phyloP scores from a whole-genome alignment of 768 basidiomycete species.

The Chalciporus chontae region DNA sequence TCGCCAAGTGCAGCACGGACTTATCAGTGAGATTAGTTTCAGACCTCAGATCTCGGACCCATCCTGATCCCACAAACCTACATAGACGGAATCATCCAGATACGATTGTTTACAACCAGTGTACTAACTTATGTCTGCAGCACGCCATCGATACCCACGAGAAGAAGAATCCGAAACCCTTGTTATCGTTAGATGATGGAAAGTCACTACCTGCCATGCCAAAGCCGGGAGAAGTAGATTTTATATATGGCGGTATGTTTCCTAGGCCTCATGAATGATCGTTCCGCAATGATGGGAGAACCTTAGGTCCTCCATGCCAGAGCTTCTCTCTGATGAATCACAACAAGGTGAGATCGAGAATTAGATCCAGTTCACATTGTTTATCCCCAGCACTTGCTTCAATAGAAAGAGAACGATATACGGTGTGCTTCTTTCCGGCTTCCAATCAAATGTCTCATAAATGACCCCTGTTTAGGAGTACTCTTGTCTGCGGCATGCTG shows the following conservation, averaged over 20 bases:
- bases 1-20: constrained; percentile 61
- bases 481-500: constrained; percentile 67
- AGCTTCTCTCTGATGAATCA: constrained; percentile 67
- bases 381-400: constrained; percentile 1
- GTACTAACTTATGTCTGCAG: constrained; percentile 55
- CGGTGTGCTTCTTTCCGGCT: constrained; percentile 36
- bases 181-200: constrained; percentile 41
- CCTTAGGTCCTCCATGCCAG: constrained; percentile 71
- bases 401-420: constrained; percentile 56
- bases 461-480: constrained; percentile 39
- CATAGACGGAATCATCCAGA: constrained; percentile 61
- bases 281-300: not conserved
- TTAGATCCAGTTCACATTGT: not conserved
- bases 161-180: constrained; percentile 36
- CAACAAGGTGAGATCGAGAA: constrained; percentile 41
- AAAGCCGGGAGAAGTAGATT: constrained; percentile 55
- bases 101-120: constrained; percentile 60
- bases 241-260: constrained; percentile 68
- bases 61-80: not conserved
- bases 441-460: not conserved
- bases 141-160: constrained; percentile 50
- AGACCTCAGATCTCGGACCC: not conserved
- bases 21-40: constrained; percentile 44
- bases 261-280: not conserved
- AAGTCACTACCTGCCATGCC: constrained; percentile 48